Conservation (phyloP, 106 monocot species). For the Acorus gramineus region DNA sequence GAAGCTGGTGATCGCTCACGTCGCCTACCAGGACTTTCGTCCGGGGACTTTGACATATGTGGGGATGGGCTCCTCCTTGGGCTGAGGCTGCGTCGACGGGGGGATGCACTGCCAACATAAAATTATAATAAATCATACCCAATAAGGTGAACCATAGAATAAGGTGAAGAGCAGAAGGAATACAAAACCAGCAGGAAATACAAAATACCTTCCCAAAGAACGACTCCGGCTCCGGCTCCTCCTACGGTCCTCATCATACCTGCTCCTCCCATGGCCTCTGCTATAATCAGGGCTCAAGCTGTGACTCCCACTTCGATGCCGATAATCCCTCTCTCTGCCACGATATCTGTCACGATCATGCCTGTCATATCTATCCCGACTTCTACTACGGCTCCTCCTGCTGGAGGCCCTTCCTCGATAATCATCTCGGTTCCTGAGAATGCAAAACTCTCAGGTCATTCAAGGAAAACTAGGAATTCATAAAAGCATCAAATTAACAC, state of each 20-base stretch:
- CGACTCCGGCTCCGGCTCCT: slow-evolving; percentile 26
- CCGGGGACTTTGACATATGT: slow-evolving; percentile 14
- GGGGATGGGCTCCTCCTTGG: slow-evolving; percentile 28
- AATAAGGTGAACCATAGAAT: background rate
- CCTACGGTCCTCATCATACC: slow-evolving; percentile 22
- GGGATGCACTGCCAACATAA: slow-evolving; percentile 17
- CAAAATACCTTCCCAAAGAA: slow-evolving; percentile 34
- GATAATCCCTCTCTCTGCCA: slow-evolving; percentile 44
- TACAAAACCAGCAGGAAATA: background rate
- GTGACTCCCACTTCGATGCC: slow-evolving; percentile 38
- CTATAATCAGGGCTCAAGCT: slow-evolving; percentile 54
- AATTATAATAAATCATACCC: slow-evolving; percentile 6
- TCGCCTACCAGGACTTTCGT: slow-evolving; percentile 23
- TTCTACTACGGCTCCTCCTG: slow-evolving; percentile 45
- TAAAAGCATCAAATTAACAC: too few relatives aligned
- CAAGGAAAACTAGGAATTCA: too few relatives aligned
- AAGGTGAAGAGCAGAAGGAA: background rate
- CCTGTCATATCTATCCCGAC: slow-evolving; percentile 19
- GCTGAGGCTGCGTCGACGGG: slow-evolving; percentile 20
- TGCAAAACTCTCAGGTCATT: too few relatives aligned
- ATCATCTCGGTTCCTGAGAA: slow-evolving; percentile 36
- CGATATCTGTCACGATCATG: slow-evolving; percentile 33
- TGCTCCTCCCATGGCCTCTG: slow-evolving; percentile 28
- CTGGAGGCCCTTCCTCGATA: slow-evolving; percentile 40
- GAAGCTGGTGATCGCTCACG: slow-evolving; percentile 22